These are phyloP conservation scores for Leccinum pachyderme DNA, from an alignment of 1,284 basidiomycete species.

Conservation along the genomic window DNA sequence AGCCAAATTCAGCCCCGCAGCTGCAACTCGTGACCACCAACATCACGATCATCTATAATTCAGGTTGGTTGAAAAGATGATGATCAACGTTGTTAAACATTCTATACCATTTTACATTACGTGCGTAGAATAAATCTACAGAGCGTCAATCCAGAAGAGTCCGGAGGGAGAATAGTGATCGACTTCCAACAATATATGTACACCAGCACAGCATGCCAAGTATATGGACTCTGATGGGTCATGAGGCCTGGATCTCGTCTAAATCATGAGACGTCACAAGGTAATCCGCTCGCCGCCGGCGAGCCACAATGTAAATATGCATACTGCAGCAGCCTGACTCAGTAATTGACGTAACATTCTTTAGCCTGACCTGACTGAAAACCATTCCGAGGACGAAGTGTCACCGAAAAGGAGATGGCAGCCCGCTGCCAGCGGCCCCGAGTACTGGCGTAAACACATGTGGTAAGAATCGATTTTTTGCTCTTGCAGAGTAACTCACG, in stretches of 20 bases:
- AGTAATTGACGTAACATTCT: not conserved
- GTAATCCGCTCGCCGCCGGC: no score
- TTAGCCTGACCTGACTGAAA: not conserved
- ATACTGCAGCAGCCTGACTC: not conserved
- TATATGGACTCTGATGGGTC: not conserved
- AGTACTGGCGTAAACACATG: no score
- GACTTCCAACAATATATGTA: not conserved
- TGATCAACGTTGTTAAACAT: not conserved
- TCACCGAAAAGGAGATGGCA: no score
- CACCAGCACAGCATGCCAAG: not conserved
- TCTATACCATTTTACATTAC: not conserved
- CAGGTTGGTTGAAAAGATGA: not conserved
- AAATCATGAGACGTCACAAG: no score
- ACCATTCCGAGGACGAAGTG: no score
- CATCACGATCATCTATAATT: rapidly evolving
- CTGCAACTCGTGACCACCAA: not conserved
- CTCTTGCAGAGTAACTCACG: no score
- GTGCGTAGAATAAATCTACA: not conserved
- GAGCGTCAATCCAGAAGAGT: not conserved
- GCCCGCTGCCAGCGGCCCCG: no score
- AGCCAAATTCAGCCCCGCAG: not conserved
- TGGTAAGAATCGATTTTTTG: no score
- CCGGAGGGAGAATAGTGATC: not conserved
- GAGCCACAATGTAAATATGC: no score
- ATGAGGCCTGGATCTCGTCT: no score